Base-by-base conservation (phyloP, 2,329 filamentous ascomycete species). In the Emmonsia crescens region DNA sequence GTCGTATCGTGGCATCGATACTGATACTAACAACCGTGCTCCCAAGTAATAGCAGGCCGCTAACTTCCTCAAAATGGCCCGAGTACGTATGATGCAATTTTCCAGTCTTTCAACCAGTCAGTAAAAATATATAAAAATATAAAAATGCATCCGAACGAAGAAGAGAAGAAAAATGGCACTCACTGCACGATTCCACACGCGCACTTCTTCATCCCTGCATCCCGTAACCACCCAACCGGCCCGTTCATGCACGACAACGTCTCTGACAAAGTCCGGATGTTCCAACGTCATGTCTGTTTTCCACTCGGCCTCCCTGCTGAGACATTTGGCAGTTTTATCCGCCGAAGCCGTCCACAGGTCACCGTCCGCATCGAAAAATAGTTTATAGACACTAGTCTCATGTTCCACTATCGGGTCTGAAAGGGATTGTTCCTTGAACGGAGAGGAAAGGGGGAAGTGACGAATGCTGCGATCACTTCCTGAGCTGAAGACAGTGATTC, bases 21-120 rank as follows among this genome's bases (percentile, higher is more conserved):
- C 89, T 86, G 60, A 94, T 89, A 72, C 91, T 96, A 65, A 89
- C 85, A 12, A 96, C 77, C 3, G 72, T 75, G 52, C 73, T 74
- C 2, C 73, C 76, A 33, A 91, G 72, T 57, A 95, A 72, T 1
- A 88, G 79, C 51, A 97, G 75, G 42, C 87, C 90, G 0, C 91
- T 96, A 16, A 99, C 87, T 74, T 97, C 94, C 70, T 99, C 91
- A 71, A 85, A 97, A 76, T 99, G 94, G 0, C 94, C 94, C 44
- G 84, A 82, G 64, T 93, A 86, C 8, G 83, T 82, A 72, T 89
- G 89, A 70, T 88, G 83, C 38, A 95, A 78, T 71, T 87, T 85
- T 4, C 89, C 90, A 9, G 85, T 87, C 64, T 85, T 85, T 71
- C 55, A 38, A 46, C 27, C 44, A 5, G 61, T 82, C 77, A 70